Evolutionary conservation across 1,284 basidiomycete species (phyloP), one percentile per base, ranked within the genome.

Genomic region (Schizophyllum amplum): DNA sequence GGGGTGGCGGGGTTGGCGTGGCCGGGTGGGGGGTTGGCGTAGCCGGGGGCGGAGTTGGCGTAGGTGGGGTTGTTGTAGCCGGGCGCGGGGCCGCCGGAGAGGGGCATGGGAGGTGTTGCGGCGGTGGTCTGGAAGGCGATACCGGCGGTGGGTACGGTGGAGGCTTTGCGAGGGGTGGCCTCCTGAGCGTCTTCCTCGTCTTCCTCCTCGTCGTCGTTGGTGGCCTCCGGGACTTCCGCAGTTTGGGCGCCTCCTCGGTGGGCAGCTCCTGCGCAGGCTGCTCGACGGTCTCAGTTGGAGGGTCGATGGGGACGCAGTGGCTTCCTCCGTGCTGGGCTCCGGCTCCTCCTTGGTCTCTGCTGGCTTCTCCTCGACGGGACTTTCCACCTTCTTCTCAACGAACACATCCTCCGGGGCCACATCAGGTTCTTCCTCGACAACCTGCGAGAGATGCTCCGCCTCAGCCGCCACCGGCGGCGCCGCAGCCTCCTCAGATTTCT

Each of bases 41-140:
- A 46, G 51, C 11, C 22, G 13, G 22, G 15, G 5, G 48, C 48
- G 24, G 21, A 11, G 9, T 11, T 11, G 48, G 48, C 21, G 21
- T 50, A 13, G 48, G 21, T 24, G 48, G 48, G 48, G 42, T 46
- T n/a, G 11, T n/a, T 46, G 42, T 11, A 46, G 20, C 48, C 54
- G 54, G 64, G 57, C 21, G 61, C 57, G 50, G 54, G 27, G 15
- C 54, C 47, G 15, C 59, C 24, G 15, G 54, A 53, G 24, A 61
- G 58, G 42, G 58, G 58, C 33, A 57, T 26, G 49, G 61, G 52
- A 24, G 61, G 46, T 33, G 46, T 61, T 58, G 42, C 60, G 51
- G 51, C 21, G 33, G 33, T 42, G 33, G 33, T 42, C 13, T 42
- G 33, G 33, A 53, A 7, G 13, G 9, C 49, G n/a, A 50, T 47